Conservation (phyloP, 202 grass and related monocot species). For the Zizania palustris region DNA sequence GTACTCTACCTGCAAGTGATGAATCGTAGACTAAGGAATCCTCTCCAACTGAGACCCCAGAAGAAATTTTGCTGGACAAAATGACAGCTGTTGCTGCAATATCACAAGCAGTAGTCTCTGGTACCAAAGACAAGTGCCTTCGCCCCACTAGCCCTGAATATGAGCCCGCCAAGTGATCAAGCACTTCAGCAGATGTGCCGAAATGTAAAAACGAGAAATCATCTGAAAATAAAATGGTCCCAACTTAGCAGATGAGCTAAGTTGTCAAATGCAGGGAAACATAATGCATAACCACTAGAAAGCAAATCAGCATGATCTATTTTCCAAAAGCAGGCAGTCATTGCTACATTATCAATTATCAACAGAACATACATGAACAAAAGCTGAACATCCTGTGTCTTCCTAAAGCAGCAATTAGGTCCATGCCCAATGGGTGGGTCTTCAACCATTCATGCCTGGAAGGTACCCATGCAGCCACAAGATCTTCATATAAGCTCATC, state of each 20-base stretch:
- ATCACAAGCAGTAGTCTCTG: conserved; percentile 84
- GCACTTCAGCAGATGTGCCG: conserved; percentile 85
- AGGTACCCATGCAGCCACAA: conserved; percentile 88
- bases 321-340: not conserved
- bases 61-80: conserved; percentile 78
- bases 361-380: conserved; percentile 75
- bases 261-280: conserved; percentile 7
- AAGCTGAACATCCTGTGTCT: conserved; percentile 86
- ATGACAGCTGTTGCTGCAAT: conserved; percentile 81
- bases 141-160: conserved; percentile 79
- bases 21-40: conserved; percentile 94
- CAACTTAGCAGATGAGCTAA: conserved; percentile 17
- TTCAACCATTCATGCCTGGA: conserved; percentile 80
- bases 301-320: conserved; percentile 11
- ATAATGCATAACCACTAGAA: conserved; percentile 20
- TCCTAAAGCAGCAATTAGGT: conserved; percentile 76
- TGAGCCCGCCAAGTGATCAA: conserved; percentile 82
- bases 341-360: conserved; percentile 12
- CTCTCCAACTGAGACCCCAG: conserved; percentile 77
- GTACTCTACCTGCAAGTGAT: conserved; percentile 66
- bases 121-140: conserved; percentile 72
- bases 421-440: conserved; percentile 60
- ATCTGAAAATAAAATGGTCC: conserved; percentile 64
- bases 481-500: conserved; percentile 97
- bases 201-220: conserved; percentile 91